Evolutionary conservation across 805 yeast species (phyloP).

Genomic region (Starmerella khaoyaiensis): DNA sequence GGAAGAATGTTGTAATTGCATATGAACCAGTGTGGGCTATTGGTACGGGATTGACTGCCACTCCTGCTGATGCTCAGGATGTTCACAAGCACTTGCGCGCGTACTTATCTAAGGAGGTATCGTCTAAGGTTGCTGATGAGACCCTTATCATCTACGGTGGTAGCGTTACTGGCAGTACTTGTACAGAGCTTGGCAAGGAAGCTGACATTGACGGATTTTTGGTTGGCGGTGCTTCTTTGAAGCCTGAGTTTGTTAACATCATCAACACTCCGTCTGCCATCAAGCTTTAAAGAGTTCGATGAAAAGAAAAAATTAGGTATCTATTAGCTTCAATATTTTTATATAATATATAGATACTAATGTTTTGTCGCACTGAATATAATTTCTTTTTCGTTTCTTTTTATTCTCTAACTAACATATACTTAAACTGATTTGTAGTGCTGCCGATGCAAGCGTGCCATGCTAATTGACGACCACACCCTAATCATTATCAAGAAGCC

Average conservation of each 20-base stretch:
- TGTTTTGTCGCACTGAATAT: no score
- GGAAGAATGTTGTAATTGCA: conserved; percentile 88
- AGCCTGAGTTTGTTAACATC: conserved; percentile 94
- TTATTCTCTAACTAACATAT: no score
- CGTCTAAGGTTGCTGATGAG: conserved; percentile 59
- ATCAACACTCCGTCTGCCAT: conserved; percentile 38
- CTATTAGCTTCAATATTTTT: no score
- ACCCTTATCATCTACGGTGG: conserved; percentile 97
- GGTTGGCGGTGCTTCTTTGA: conserved; percentile 98
- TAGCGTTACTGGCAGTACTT: conserved; percentile 91
- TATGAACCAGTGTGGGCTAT: conserved; percentile 99
- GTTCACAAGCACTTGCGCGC: conserved; percentile 82
- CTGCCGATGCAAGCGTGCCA: no score
- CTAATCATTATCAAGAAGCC: no score
- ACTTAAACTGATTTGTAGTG: no score
- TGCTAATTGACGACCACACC: no score
- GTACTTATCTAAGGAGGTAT: conserved; percentile 64
- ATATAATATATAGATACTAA: no score
- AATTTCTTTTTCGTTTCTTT: no score
- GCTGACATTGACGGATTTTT: conserved; percentile 94
- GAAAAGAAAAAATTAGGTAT: neutral
- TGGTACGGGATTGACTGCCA: conserved; percentile 98
- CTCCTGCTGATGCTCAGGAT: conserved; percentile 95
- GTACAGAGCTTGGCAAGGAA: conserved; percentile 79
- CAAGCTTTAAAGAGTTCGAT: neutral